Evolutionary conservation across 257 asterid genomes (phyloP).

Genomic region (Orobanche coerulescens): DNA sequence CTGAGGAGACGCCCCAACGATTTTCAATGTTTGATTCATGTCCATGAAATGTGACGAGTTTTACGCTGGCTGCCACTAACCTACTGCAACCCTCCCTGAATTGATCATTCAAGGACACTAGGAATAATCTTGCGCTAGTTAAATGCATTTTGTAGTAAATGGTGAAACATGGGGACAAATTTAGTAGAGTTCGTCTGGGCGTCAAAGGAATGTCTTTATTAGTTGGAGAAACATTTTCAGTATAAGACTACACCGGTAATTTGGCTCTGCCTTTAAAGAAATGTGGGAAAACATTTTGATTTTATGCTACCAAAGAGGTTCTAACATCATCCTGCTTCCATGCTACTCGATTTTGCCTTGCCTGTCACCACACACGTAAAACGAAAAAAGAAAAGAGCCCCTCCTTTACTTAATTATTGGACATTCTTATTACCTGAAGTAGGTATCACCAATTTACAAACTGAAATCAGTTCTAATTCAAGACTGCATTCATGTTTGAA

Average conservation of each 20-base stretch:
- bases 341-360: not conserved
- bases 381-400: too few species aligned
- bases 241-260: slow-evolving; percentile 2
- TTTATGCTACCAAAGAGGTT: not conserved
- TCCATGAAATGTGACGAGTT: too few species aligned
- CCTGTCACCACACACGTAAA: not conserved
- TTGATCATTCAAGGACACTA: not conserved
- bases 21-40: too few species aligned
- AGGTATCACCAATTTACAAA: not conserved
- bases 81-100: too few species aligned
- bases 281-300: not conserved
- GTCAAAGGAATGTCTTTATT: not conserved
- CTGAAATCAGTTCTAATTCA: not conserved
- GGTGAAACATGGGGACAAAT: not conserved
- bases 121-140: not conserved
- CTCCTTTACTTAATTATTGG: not conserved
- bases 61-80: too few species aligned
- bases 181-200: not conserved
- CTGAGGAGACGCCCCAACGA: too few species aligned
- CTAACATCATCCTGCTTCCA: not conserved
- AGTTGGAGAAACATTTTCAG: not conserved
- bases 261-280: not conserved
- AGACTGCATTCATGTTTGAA: not conserved
- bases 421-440: not conserved
- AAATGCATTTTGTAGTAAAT: not conserved